phyloP scores from a whole-genome alignment of 2,329 filamentous ascomycete genomes.

The Aotearoamyces nothofagi region DNA sequence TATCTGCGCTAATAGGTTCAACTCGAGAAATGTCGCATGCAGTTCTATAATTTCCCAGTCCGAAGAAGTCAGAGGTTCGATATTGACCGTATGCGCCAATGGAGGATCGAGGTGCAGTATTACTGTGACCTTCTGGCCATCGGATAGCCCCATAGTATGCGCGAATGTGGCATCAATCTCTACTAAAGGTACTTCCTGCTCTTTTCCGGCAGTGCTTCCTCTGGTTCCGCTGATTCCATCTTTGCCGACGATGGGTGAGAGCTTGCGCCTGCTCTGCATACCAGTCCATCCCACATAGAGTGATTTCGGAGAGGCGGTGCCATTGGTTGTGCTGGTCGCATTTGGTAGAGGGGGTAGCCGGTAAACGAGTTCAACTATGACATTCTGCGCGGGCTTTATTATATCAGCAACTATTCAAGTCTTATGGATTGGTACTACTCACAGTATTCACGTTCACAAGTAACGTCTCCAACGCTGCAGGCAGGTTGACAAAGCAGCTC shows the following conservation, averaged over 20 bases:
- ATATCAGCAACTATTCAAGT: slow-evolving; percentile 5
- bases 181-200: slow-evolving; percentile 63
- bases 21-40: slow-evolving; percentile 86
- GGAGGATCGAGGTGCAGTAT: slow-evolving; percentile 80
- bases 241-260: slow-evolving; percentile 56
- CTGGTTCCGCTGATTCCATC: slow-evolving; percentile 53
- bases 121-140: slow-evolving; percentile 64
- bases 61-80: slow-evolving; percentile 85
- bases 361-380: slow-evolving; percentile 82
- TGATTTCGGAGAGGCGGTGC: slow-evolving; percentile 42
- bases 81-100: slow-evolving; percentile 84
- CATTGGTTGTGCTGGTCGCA: slow-evolving; percentile 27
- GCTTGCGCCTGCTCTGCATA: slow-evolving; percentile 82
- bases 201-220: slow-evolving; percentile 39
- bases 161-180: slow-evolving; percentile 83
- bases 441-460: slow-evolving; percentile 85
- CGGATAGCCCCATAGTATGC: slow-evolving; percentile 56
- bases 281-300: slow-evolving; percentile 93
- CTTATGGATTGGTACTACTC: slow-evolving; percentile 22
- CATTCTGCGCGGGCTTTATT: slow-evolving; percentile 74
- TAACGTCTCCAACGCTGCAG: slow-evolving; percentile 66
- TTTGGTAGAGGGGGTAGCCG: slow-evolving; percentile 37
- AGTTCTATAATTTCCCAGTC: slow-evolving; percentile 99
- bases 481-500: slow-evolving; percentile 90
- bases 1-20: slow-evolving; percentile 87